A percentile compares a stretch with the other conserved stretches of the same genome.
Evolutionary conservation across 202 grass and related monocot genomes (phyloP).

Genomic region (Panicum virgatum): DNA sequence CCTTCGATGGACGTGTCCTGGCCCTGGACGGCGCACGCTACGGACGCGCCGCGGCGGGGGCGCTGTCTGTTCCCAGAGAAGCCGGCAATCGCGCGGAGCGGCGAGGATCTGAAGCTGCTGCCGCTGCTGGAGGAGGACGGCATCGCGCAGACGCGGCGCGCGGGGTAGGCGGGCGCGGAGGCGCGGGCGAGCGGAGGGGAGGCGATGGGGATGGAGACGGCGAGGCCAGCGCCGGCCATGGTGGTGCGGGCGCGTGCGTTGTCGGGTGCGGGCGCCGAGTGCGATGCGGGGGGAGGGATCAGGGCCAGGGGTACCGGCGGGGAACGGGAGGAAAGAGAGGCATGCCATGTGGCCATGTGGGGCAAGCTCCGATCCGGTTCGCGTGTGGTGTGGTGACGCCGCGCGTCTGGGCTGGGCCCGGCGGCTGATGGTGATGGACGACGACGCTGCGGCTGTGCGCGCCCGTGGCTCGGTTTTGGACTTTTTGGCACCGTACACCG

Average conservation of each 20-base stretch:
- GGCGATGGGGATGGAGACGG: slow-evolving; percentile 23
- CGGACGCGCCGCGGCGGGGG: slow-evolving; percentile 14
- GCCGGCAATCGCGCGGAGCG: slow-evolving; percentile 31
- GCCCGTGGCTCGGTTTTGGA: background rate
- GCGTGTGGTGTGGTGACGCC: background rate
- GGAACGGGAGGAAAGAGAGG: no score
- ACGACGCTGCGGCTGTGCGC: no score
- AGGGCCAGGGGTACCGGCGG: no score
- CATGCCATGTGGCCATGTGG: no score
- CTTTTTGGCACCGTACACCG: no score
- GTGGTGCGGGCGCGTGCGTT: slow-evolving; percentile 26
- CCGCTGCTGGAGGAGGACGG: slow-evolving; percentile 23
- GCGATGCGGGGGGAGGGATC: no score
- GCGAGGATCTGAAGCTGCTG: slow-evolving; percentile 14
- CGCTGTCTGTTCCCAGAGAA: background rate
- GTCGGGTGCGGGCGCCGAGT: background rate
- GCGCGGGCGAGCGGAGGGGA: slow-evolving; percentile 21
- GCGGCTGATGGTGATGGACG: no score
- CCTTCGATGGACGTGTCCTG: slow-evolving; percentile 63
- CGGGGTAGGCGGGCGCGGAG: background rate
- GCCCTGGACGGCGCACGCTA: slow-evolving; percentile 45
- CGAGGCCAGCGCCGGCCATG: slow-evolving; percentile 44
- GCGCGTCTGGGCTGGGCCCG: slow-evolving; percentile 15
- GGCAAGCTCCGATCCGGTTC: background rate
- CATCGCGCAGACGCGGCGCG: slow-evolving; percentile 37